Conservation (phyloP, 2,329 filamentous ascomycete species). For the Blastomyces gilchristii region DNA sequence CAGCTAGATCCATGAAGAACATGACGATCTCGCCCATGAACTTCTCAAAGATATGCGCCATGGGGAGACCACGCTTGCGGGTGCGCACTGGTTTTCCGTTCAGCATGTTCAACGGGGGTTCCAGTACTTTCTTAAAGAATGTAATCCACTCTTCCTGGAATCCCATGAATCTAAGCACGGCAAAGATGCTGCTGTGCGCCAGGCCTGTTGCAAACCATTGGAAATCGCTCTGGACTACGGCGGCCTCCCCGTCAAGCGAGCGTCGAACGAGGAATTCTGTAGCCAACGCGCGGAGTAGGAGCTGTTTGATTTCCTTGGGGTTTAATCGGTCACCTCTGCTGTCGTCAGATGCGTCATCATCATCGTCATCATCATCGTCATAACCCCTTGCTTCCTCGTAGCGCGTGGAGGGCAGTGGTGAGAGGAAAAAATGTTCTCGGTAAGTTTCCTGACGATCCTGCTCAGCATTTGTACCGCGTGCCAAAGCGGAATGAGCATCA, state of each 20-base stretch:
- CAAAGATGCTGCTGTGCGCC: constrained; percentile 37
- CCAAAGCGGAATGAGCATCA: rapidly evolving
- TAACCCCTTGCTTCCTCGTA: constrained; percentile 21
- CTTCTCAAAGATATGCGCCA: constrained; percentile 39
- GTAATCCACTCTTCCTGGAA: constrained; percentile 34
- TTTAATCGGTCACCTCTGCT: constrained; percentile 13
- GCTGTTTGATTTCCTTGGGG: constrained; percentile 29
- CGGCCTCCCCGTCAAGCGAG: constrained; percentile 27
- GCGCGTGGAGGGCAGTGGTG: constrained; percentile 24
- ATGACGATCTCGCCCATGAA: constrained; percentile 40
- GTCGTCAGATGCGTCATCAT: constrained; percentile 15
- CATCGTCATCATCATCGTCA: constrained; percentile 15
- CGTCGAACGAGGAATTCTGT: constrained; percentile 30
- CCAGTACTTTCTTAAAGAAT: constrained; percentile 39
- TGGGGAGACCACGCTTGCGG: constrained; percentile 38
- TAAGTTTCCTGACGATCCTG: constrained; percentile 19
- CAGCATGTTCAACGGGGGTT: constrained; percentile 36
- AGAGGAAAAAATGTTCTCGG: constrained; percentile 26
- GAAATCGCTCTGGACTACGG: constrained; percentile 35
- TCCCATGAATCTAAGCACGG: constrained; percentile 38
- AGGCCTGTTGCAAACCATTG: constrained; percentile 37
- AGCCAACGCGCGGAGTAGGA: constrained; percentile 32
- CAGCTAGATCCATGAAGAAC: constrained; percentile 39
- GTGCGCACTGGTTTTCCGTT: constrained; percentile 30
- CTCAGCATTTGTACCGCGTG: constrained; percentile 7